Evolutionary conservation across 2,329 filamentous ascomycete genomes (phyloP).

Genomic region (Hansfordia pulvinata): DNA sequence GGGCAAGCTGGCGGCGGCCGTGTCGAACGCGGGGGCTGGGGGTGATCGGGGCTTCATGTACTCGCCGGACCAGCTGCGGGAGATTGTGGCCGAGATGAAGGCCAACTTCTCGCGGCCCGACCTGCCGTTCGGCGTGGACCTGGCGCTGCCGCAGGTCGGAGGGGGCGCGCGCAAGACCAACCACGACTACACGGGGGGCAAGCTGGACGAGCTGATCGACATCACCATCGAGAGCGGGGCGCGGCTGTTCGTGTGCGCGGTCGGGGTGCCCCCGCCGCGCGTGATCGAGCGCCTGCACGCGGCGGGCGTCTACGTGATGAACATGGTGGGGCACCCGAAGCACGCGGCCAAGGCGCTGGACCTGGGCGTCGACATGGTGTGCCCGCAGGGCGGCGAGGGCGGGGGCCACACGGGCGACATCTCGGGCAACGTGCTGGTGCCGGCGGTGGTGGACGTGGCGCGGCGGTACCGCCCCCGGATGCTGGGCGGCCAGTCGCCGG

Average conservation of each 20-base stretch:
- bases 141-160: conserved; percentile 82
- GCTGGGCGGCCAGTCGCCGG: conserved; percentile 54
- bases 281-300: conserved; percentile 68
- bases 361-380: conserved; percentile 79
- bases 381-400: conserved; percentile 84
- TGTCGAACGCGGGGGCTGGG: conserved; percentile 78
- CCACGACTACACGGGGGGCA: conserved; percentile 87
- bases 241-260: conserved; percentile 72
- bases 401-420: conserved; percentile 88
- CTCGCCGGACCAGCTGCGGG: conserved; percentile 59
- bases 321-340: conserved; percentile 90
- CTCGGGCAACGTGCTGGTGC: conserved; percentile 74
- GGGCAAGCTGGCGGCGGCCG: conserved; percentile 66
- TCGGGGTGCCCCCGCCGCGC: conserved; percentile 66
- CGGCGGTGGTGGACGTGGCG: conserved; percentile 76
- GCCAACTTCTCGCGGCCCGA: conserved; percentile 48
- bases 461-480: conserved; percentile 53
- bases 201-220: conserved; percentile 76
- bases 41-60: conserved; percentile 62
- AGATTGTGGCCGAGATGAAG: conserved; percentile 81
- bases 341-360: conserved; percentile 83
- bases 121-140: conserved; percentile 81
- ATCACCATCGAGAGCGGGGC: conserved; percentile 79
- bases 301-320: conserved; percentile 79
- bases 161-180: conserved; percentile 78